Conservation (phyloP, 441 rosid genomes). For the Gossypium lobatum region DNA sequence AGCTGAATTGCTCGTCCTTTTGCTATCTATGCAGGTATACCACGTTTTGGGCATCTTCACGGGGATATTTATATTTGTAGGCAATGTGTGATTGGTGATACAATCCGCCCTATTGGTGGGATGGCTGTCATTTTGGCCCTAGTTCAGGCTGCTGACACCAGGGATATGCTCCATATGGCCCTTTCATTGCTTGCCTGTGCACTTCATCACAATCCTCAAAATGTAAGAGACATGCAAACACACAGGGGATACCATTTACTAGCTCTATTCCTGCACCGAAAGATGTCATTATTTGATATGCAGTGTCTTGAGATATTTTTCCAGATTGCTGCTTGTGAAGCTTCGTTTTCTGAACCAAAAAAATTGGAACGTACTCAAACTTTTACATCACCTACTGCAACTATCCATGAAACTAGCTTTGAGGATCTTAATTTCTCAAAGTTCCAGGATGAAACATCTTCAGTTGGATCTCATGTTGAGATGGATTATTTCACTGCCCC, state of each 20-base stretch:
- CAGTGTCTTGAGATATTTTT: constrained; percentile 95
- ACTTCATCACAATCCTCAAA: constrained; percentile 96
- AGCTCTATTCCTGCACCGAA: constrained; percentile 87
- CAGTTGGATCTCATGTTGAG: constrained; percentile 93
- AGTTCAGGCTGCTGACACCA: constrained; percentile 92
- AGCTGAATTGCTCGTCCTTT: constrained; percentile 2
- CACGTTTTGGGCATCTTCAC: constrained; percentile 88
- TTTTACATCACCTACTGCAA: constrained; percentile 44
- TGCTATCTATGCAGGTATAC: constrained; percentile 60
- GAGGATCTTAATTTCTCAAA: constrained; percentile 82
- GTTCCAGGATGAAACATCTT: constrained; percentile 79
- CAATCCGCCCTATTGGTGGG: constrained; percentile 91
- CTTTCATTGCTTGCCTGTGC: constrained; percentile 87
- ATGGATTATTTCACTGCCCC: constrained; percentile 91
- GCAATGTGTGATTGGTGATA: constrained; percentile 92
- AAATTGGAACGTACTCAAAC: constrained; percentile 46
- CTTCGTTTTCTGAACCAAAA: constrained; percentile 95
- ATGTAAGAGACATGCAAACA: constrained; percentile 92
- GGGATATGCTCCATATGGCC: constrained; percentile 98
- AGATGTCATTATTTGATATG: constrained; percentile 93
- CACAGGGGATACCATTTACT: constrained; percentile 99
- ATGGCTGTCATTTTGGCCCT: constrained; percentile 87
- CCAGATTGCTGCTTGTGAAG: constrained; percentile 99
- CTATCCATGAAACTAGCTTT: constrained; percentile 64
- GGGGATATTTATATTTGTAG: constrained; percentile 83